Conservation (phyloP, 306 rosid species). For the Spatholobus suberectus region DNA sequence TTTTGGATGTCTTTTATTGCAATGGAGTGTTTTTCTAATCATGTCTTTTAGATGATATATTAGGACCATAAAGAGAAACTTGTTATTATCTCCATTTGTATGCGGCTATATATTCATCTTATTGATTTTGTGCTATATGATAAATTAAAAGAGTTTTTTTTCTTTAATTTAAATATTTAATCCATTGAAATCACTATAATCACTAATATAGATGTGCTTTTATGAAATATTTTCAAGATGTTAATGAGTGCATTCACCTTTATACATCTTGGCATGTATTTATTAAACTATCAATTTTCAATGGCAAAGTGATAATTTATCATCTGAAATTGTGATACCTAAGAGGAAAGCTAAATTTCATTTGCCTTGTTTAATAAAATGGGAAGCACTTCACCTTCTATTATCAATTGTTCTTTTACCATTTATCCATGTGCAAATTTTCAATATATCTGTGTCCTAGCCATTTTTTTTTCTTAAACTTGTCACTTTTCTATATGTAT, state of each 20-base stretch:
- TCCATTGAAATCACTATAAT: constrained; percentile 29
- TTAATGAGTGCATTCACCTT: constrained; percentile 12
- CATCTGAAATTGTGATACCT: constrained; percentile 32
- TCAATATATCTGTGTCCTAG: neutral
- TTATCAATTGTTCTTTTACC: neutral
- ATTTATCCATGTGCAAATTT: neutral
- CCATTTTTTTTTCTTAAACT: constrained; percentile 14
- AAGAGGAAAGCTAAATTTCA: constrained; percentile 51
- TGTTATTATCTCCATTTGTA: constrained; percentile 1
- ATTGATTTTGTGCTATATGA: constrained; percentile 13
- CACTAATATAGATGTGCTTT: neutral
- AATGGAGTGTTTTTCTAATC: neutral
- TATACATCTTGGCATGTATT: constrained; percentile 32
- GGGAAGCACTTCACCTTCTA: neutral
- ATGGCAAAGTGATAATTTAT: constrained; percentile 14
- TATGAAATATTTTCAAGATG: constrained; percentile 26
- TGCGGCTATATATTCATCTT: constrained; percentile 27
- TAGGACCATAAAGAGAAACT: neutral
- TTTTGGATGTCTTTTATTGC: constrained; percentile 35
- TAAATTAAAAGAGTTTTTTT: neutral
- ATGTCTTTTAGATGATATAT: neutral
- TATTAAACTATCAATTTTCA: constrained; percentile 23
- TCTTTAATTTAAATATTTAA: neutral
- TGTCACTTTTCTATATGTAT: neutral
- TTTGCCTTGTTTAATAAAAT: constrained; percentile 18